Conservation (phyloP, 805 yeast species). For the Limtongia smithiae region DNA sequence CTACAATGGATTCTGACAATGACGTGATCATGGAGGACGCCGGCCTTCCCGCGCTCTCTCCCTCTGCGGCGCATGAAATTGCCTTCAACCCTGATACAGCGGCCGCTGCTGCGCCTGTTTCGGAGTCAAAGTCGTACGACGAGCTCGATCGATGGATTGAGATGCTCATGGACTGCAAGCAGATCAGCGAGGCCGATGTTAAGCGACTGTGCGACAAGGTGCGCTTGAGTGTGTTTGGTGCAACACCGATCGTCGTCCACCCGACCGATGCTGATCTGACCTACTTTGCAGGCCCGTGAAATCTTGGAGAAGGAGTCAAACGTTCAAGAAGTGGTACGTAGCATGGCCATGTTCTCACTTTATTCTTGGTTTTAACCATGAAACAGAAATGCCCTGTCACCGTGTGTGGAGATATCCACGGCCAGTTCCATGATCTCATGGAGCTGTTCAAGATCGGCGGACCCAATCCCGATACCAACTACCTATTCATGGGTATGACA, state of each 20-base stretch:
- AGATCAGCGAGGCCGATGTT: constrained; percentile 75
- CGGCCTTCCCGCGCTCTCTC: constrained; percentile 16
- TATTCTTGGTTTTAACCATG: background rate
- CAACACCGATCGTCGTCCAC: too few relatives aligned
- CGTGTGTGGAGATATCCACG: constrained; percentile 89
- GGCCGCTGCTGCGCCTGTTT: constrained; percentile 17
- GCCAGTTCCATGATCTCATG: constrained; percentile 92
- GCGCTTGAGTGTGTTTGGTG: background rate
- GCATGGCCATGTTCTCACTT: background rate
- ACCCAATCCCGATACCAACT: constrained; percentile 86
- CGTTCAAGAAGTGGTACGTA: constrained; percentile 78
- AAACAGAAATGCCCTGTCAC: constrained; percentile 78
- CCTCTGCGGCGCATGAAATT: constrained; percentile 2
- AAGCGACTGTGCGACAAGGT: constrained; percentile 78
- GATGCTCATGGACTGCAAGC: constrained; percentile 72
- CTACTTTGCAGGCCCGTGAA: constrained; percentile 55
- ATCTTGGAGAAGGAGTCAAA: constrained; percentile 77
- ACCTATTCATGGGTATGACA: constrained; percentile 62
- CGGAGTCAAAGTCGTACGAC: constrained; percentile 40
- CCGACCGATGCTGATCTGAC: too few relatives aligned
- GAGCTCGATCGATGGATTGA: constrained; percentile 89
- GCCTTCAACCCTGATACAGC: too few relatives aligned
- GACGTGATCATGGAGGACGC: constrained; percentile 27
- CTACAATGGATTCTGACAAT: constrained; percentile 19
- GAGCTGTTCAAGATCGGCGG: constrained; percentile 93